Evolutionary conservation across 495 filamentous ascomycete species (phyloP), one percentile per base, ranked within the genome.

Genomic region (Hypoxylon trugodes): DNA sequence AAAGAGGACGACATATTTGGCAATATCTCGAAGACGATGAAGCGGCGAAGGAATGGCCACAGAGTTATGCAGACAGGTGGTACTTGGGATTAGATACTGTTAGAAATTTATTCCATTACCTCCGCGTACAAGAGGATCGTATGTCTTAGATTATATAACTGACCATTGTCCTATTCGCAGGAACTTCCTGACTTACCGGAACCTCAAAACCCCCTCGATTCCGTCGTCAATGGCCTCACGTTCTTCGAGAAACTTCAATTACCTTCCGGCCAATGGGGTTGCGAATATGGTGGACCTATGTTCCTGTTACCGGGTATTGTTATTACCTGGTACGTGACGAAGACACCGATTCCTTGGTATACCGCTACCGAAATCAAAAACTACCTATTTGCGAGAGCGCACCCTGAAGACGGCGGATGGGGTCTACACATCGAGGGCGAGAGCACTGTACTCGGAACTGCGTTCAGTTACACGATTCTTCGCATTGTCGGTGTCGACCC

Each of bases 381-480:
- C 61, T 98, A 98, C 76, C 85, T 98, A 9, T 94, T 93, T 71
- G 90, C 90, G 9, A 87, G 92, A 30, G 91, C 94, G 62, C 79
- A 97, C 69, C 87, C 90, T 0, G 86, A 90, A 25, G 93, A 98
- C 79, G 95, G 95, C 21, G 95, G 95, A 15, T 98, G 95, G 95
- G 96, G 95, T 2, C 78, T 98, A 21, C 96, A 98, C 69, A 96
- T 96, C 51, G 95, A 98, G 73, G 95, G 86, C n/a, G 89, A 97
- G 61, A 96, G 90, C 71, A 90, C 90, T 0, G 93, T 92, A 7
- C 94, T 97, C 66, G 95, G 95, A 16, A 97, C 92, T 0, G 81
- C 81, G 4, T 86, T 97, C 81, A 98, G 96, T 71, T 98, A 98
- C 71, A 86, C 88, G n/a, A 79, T 83, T 1, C 76, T 98, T 56